These are phyloP conservation scores for Trichosanthes truncata DNA, from an alignment of 306 rosid genomes.

Conservation along the genomic window DNA sequence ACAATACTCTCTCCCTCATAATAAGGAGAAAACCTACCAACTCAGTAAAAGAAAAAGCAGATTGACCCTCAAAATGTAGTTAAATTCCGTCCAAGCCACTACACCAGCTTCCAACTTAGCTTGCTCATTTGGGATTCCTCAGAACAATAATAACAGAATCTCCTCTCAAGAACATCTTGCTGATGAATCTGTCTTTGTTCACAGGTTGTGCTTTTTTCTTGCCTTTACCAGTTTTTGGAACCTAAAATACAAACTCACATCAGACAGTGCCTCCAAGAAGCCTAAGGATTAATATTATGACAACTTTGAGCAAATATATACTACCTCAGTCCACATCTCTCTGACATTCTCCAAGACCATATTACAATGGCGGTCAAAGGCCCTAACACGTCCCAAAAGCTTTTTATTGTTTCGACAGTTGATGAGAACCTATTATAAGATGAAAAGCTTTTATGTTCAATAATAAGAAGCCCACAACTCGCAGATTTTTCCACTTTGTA, in stretches of 20 bases:
- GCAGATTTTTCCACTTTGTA: too few species aligned
- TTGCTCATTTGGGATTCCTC: conserved; percentile 71
- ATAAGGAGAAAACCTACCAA: too few species aligned
- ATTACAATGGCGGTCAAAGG: conserved; percentile 74
- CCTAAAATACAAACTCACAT: background rate
- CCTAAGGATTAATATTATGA: too few species aligned
- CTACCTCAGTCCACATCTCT: conserved; percentile 96
- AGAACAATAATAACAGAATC: conserved; percentile 79
- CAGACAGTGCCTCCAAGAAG: background rate
- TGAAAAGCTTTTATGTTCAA: too few species aligned
- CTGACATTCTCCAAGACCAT: conserved; percentile 90
- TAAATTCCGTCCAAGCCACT: background rate
- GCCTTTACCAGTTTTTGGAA: conserved; percentile 71
- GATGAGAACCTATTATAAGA: conserved; percentile 45
- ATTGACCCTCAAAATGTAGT: background rate
- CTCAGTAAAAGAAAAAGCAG: background rate
- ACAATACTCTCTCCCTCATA: too few species aligned
- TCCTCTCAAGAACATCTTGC: conserved; percentile 77
- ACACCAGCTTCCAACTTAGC: background rate
- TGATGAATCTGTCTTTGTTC: conserved; percentile 79
- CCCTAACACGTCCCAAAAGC: conserved; percentile 87
- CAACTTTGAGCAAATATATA: too few species aligned
- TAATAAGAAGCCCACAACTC: too few species aligned
- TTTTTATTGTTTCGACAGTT: conserved; percentile 80
- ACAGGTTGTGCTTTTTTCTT: conserved; percentile 74